Conservation (phyloP, 352 stramenopile genomes). For the Pythium myriotylum region DNA sequence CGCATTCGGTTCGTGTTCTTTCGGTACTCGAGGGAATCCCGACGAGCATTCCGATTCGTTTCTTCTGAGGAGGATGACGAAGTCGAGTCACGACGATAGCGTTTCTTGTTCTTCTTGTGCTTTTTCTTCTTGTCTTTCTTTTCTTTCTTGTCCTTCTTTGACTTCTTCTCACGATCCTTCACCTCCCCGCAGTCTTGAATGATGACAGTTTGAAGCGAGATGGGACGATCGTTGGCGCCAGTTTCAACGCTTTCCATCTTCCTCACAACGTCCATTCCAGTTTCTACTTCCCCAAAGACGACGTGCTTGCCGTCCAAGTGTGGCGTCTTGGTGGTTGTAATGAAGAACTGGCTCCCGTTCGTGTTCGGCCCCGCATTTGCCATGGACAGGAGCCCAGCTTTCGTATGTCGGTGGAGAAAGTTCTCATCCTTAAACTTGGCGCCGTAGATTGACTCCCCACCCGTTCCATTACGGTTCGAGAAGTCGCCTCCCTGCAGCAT, state of each 20-base stretch:
- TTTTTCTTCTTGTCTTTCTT: conserved; percentile 40
- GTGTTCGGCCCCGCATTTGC: conserved; percentile 88
- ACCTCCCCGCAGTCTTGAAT: conserved; percentile 94
- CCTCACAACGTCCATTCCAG: conserved; percentile 67
- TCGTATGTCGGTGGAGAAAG: conserved; percentile 93
- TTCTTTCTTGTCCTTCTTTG: conserved; percentile 36
- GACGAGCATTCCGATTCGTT: conserved; percentile 3
- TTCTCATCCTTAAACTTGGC: conserved; percentile 93
- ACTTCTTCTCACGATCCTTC: conserved; percentile 27
- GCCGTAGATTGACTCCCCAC: conserved; percentile 95
- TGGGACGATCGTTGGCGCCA: conserved; percentile 76
- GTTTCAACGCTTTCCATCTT: conserved; percentile 93
- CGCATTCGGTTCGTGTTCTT: too few relatives aligned
- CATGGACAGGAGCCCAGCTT: conserved; percentile 94
- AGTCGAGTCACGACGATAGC: conserved; percentile 12
- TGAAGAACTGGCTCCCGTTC: conserved; percentile 88
- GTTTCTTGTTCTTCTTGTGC: conserved; percentile 34
- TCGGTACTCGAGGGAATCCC: too few relatives aligned
- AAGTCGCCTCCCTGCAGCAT: conserved; percentile 87
- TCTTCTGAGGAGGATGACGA: conserved; percentile 21
- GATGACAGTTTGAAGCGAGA: conserved; percentile 84
- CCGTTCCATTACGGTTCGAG: conserved; percentile 89
- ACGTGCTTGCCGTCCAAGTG: conserved; percentile 99
- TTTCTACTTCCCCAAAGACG: conserved; percentile 97
- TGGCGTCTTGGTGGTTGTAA: conserved; percentile 85